phyloP scores from a whole-genome alignment of 2,329 filamentous ascomycete genomes.

The Huntiella abstrusa region DNA sequence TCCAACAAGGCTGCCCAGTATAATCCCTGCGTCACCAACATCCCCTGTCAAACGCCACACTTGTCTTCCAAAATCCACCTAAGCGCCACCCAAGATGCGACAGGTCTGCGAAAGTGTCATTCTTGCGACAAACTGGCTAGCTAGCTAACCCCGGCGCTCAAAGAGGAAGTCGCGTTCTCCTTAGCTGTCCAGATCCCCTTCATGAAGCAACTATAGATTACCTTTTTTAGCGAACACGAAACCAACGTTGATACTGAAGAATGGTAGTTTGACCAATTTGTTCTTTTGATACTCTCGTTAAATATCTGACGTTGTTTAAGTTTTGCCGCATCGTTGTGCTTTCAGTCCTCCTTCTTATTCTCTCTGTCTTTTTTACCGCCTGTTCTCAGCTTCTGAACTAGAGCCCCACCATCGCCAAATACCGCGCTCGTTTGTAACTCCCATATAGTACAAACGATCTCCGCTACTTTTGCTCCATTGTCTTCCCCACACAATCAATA shows the following conservation, averaged over 20 bases:
- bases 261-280: no score
- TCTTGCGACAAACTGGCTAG: not conserved
- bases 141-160: not conserved
- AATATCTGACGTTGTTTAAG: not conserved
- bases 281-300: not conserved
- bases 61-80: no score
- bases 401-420: no score
- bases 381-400: no score
- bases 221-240: no score
- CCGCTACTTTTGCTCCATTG: not conserved
- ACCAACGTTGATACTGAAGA: no score
- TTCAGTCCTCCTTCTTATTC: not conserved
- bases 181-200: conserved; percentile 4
- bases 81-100: no score
- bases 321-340: conserved; percentile 1
- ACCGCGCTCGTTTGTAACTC: not conserved
- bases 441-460: not conserved
- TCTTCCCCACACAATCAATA: no score
- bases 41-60: no score
- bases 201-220: no score
- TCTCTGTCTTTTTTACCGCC: not conserved
- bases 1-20: no score
- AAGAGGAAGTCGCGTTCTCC: conserved; percentile 1
- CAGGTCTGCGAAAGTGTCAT: not conserved
- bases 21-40: no score